phyloP scores from a whole-genome alignment of 768 basidiomycete species.

The Hemileccinum impolitum region DNA sequence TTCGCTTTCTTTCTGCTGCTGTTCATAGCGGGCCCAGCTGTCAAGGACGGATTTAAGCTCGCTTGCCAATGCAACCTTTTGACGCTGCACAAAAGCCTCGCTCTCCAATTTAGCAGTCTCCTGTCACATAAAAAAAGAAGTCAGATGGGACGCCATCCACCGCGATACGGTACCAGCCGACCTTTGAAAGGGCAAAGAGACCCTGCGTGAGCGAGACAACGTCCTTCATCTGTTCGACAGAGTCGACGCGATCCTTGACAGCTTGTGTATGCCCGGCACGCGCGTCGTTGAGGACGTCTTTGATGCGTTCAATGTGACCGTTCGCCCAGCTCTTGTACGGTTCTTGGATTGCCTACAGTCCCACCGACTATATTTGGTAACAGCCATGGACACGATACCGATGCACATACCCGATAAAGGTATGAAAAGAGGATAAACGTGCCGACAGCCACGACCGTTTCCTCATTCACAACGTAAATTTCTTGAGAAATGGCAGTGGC shows the following conservation, averaged over 20 bases:
- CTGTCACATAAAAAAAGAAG: constrained; percentile 34
- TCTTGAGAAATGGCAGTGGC: constrained; percentile 96
- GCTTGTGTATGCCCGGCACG: constrained; percentile 89
- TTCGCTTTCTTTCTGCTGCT: constrained; percentile 94
- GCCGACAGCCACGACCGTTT: constrained; percentile 84
- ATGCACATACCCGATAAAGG: constrained; percentile 66
- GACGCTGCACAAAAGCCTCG: constrained; percentile 85
- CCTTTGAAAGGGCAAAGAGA: constrained; percentile 92
- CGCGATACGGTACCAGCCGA: constrained; percentile 23
- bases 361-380: constrained; percentile 14
- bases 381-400: neutral
- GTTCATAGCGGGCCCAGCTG: constrained; percentile 98
- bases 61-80: constrained; percentile 79
- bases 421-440: constrained; percentile 80
- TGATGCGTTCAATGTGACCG: constrained; percentile 81
- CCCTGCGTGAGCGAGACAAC: constrained; percentile 87
- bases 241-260: constrained; percentile 88
- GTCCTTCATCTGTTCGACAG: constrained; percentile 93
- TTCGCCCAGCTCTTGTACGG: constrained; percentile 95
- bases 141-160: neutral
- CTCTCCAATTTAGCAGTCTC: constrained; percentile 91
- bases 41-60: constrained; percentile 95
- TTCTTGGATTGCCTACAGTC: constrained; percentile 62
- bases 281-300: constrained; percentile 73
- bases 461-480: constrained; percentile 96